Base-by-base conservation (phyloP, 352 stramenopile genomes). In the Globisporangium spiculum region DNA sequence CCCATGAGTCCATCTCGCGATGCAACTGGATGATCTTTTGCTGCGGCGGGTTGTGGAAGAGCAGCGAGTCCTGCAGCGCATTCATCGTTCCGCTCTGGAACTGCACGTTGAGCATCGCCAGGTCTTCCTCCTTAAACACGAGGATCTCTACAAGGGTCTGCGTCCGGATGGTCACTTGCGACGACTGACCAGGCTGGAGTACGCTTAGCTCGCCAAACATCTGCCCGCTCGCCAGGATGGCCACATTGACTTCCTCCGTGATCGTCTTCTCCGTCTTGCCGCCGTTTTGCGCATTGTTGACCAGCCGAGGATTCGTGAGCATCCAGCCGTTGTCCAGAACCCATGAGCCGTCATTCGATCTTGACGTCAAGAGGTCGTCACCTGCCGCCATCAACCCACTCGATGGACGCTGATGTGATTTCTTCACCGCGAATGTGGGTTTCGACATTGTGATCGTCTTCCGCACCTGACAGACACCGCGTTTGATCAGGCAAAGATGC, bases 281-380 rank as follows among this genome's bases (percentile, higher is more conserved):
- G 1, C 72, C 53, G 4, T 69, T 63, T 48, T 82, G 73, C 2
- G 78, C 77, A 12, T 69, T 78, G 72, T 72, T 89, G 9, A 89
- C 81, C 7, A 92, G 76, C 1, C 84, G 82, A 34, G 84, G 84
- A 62, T 92, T 92, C 0, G 82, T 92, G 58, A 92, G 80, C 84
- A 91, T 90, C 84, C 84, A 92, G 34, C 84, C 82, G 46, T 91
- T 92, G 76, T 92, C 84, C 38, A 92, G 72, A 38, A 90, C 84
- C 84, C 84, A 92, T 7, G 81, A 89, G 5, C 84, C 84, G 56
- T 92, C 82, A n/a, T 63, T 77, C 1, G 73, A 79, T 0, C 69
- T 57, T 3, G 78, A 78, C 2, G 78, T 79, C 22, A 80, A 58
- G 0, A 60, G 27, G 10, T 81, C 77, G 9, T 69, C 60, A 7